Percentiles rank a stretch among this genome's conserved stretches.
Conservation (phyloP, 192 early-diverging fungal genomes). For the Chytriomyces hyalinus region DNA sequence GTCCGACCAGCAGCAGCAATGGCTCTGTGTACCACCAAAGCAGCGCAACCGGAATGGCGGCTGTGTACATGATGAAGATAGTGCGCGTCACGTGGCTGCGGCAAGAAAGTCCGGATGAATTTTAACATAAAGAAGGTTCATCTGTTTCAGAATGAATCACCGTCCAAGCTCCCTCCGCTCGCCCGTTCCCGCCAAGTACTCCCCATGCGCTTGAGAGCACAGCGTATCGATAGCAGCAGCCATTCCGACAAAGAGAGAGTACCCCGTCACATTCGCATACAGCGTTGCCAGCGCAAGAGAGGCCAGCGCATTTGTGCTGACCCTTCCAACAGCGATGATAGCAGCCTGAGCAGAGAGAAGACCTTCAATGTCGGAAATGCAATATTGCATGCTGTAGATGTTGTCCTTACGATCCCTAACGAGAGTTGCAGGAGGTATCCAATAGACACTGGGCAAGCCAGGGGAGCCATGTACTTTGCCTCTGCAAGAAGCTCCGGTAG, state of each 20-base stretch:
- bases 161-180: slow-evolving; percentile 52
- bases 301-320: slow-evolving; percentile 48
- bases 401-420: background rate
- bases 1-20: slow-evolving; percentile 73
- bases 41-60: slow-evolving; percentile 73
- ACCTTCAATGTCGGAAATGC: background rate
- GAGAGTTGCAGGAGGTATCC: slow-evolving; percentile 23
- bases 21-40: slow-evolving; percentile 75
- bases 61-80: slow-evolving; percentile 71
- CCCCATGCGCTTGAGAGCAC: slow-evolving; percentile 52
- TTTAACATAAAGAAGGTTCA: background rate
- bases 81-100: slow-evolving; percentile 61
- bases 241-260: slow-evolving; percentile 51
- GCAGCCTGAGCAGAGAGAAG: background rate
- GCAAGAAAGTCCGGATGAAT: background rate
- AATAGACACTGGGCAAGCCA: slow-evolving; percentile 23
- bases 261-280: slow-evolving; percentile 54
- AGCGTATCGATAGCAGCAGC: slow-evolving; percentile 57
- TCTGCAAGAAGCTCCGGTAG: background rate
- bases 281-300: slow-evolving; percentile 43
- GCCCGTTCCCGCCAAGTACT: slow-evolving; percentile 17
- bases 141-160: background rate
- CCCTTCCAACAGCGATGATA: slow-evolving; percentile 14
- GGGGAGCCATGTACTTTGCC: slow-evolving; percentile 5
- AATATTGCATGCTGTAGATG: background rate